Evolutionary conservation across 306 rosid species (phyloP).

Genomic region (Vigna hirtella): DNA sequence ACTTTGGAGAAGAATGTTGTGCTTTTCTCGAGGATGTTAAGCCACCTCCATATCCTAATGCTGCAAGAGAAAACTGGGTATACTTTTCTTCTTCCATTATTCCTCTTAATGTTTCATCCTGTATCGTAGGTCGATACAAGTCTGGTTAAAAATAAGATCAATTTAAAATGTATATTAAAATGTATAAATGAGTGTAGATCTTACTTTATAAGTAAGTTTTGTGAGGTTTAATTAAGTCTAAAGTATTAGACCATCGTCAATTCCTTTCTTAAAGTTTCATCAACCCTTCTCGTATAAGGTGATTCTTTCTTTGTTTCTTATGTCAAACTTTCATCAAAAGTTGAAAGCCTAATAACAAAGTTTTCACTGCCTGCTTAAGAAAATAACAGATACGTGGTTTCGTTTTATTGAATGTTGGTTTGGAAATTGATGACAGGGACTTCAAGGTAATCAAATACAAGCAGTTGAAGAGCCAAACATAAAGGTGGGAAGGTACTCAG

Average conservation of each 20-base stretch:
- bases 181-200: too few species aligned
- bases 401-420: constrained; percentile 9
- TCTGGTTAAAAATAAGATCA: too few species aligned
- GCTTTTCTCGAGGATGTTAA: constrained; percentile 58
- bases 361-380: neutral
- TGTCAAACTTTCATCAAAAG: too few species aligned
- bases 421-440: constrained; percentile 53
- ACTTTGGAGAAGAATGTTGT: constrained; percentile 63
- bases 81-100: neutral
- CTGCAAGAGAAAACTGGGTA: constrained; percentile 63
- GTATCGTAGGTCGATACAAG: too few species aligned
- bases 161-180: too few species aligned
- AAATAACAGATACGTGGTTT: neutral
- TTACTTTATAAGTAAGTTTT: too few species aligned
- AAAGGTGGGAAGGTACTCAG: constrained; percentile 87
- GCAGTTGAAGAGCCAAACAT: constrained; percentile 67
- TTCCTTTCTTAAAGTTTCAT: too few species aligned
- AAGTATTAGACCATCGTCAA: too few species aligned
- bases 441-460: constrained; percentile 62
- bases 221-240: too few species aligned
- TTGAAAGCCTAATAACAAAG: too few species aligned
- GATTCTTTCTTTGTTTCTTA: neutral
- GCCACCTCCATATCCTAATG: constrained; percentile 48
- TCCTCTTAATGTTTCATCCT: neutral
- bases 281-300: too few species aligned